A percentile compares a stretch with the other conserved stretches of the same genome.
These are phyloP conservation scores for Citrus trifoliata DNA, from an alignment of 345 rosid genomes.

Conservation along the genomic window DNA sequence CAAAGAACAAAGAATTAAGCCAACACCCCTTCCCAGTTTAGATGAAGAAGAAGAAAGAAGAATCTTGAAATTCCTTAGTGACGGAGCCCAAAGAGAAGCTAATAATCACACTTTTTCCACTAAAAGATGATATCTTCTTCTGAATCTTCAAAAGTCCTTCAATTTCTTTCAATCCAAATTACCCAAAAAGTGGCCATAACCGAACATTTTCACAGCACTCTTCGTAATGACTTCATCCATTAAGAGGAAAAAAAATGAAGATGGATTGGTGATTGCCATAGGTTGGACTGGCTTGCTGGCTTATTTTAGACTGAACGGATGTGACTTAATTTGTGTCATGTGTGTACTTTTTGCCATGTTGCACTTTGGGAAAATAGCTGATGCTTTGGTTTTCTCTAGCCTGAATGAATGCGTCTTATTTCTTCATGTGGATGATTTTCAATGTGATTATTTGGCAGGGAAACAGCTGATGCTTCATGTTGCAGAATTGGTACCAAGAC, in stretches of 20 bases:
- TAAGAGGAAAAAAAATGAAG: neutral
- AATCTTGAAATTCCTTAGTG: no score
- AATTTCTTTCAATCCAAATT: no score
- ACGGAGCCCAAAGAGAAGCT: no score
- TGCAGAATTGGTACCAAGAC: conserved; percentile 86
- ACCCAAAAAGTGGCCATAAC: no score
- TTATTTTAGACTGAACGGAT: neutral
- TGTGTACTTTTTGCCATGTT: neutral
- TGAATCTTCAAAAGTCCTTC: no score
- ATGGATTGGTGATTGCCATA: neutral
- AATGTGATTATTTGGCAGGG: conserved; percentile 42
- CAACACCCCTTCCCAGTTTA: no score
- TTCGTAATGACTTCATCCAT: no score
- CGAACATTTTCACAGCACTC: no score
- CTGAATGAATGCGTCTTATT: neutral
- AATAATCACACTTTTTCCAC: no score
- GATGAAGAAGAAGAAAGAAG: no score
- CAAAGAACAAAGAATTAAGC: no score
- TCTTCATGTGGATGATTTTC: neutral
- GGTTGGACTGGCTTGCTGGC: neutral
- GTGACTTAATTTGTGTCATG: neutral
- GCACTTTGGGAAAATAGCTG: neutral
- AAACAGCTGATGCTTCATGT: conserved; percentile 84
- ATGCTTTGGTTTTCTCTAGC: neutral
- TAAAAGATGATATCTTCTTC: no score